Evolutionary conservation across 208 protist genomes (phyloP), one percentile per base, ranked within the genome.

Genomic region (Polymyxa betae): DNA sequence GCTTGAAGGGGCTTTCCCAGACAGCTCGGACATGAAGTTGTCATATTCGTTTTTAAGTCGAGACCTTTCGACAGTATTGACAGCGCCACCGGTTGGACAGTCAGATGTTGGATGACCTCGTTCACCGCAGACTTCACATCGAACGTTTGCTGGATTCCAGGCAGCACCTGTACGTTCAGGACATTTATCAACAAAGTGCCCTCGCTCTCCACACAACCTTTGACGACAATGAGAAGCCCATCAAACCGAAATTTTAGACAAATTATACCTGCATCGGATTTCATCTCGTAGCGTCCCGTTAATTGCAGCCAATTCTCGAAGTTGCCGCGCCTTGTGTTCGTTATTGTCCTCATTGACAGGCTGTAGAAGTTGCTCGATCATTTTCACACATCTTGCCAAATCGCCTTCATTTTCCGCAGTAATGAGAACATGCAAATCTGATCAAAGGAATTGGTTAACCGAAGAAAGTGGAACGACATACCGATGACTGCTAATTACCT

Each of bases 221-320:
- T n/a, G n/a, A n/a, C n/a, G n/a, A n/a, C n/a, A n/a, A n/a, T n/a
- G n/a, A n/a, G n/a, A n/a, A n/a, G n/a, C n/a, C n/a, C n/a, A n/a
- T n/a, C n/a, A n/a, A n/a, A n/a, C n/a, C n/a, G n/a, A n/a, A n/a
- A n/a, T n/a, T n/a, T n/a, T n/a, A n/a, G n/a, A n/a, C n/a, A n/a
- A n/a, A n/a, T n/a, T n/a, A n/a, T n/a, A n/a, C n/a, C 44, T 10
- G 90, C 90, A 94, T 45, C 45, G 91, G 5, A 95, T 92, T 35
- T 96, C 94, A n/a, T 96, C 95, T 38, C 95, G 88, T 16, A 96
- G 92, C 0, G 95, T 96, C 44, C 95, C 95, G 77, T 96, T 96
- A 49, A 94, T 92, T 24, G 90, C 44, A 0, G 95, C 95, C n/a
- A 96, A 90, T 54, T 95, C 94, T 64, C 93, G 91, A 54, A 96